Base-by-base conservation (phyloP, 306 rosid species). In the Mucuna pruriens region DNA sequence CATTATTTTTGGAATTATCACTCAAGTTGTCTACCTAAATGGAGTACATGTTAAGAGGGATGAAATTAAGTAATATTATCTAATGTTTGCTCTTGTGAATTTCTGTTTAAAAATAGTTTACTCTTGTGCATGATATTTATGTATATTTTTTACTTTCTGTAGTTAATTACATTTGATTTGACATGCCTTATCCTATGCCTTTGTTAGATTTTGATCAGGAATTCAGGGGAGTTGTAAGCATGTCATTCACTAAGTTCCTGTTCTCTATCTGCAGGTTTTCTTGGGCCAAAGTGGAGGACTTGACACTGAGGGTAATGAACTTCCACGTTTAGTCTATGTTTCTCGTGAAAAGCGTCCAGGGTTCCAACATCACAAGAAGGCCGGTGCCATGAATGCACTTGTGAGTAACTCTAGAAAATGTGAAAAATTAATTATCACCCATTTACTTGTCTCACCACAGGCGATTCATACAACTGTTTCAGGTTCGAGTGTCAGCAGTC, bases 291-390 rank as follows among this genome's bases (percentile, higher is more conserved):
- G 90, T 71, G 98, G 98, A 72, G 98, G 98, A 36, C 92, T 91
- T 60, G 98, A 93, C 80, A 75, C 90, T 16, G 97, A 91, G 66
- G 98, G 98, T 42, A 91, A 91, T 83, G 98, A 93, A 83, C 87
- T 93, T 13, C 98, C 98, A 11, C 98, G 97, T 17, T 75, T 93
- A 62, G 97, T 93, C 38, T 93, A 93, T 82, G 98, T 93, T 67
- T 93, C 98, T 87, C 98, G 98, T 86, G 98, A 93, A 82, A 93
- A 93, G 88, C 98, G 98, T 87, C 98, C 97, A 2, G 98, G 98
- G 51, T 93, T 93, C 82, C 98, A 93, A 78, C 98, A 93, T 85
- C 98, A 93, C 86, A 93, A 93, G 91, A 93, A 93, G 84, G 98
- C 98, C 9, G 98, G 98, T 85, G 98, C 98, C 80, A 93, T 93